Evolutionary conservation across 2,329 filamentous ascomycete genomes (phyloP).

Genomic region (Claviceps sorghi): DNA sequence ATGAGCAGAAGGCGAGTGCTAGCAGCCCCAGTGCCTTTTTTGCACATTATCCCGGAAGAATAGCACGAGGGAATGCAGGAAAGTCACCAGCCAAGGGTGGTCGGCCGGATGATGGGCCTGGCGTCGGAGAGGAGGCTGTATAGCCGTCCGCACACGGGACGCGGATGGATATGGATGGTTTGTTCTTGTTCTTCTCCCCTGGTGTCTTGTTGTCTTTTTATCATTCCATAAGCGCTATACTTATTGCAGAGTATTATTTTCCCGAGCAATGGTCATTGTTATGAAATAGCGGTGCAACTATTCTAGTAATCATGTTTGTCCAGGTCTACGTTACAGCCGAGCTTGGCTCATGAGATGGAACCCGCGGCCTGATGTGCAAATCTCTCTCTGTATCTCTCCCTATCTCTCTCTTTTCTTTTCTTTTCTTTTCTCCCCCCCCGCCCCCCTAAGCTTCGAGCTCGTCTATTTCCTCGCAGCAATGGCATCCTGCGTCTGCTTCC

Average conservation of each 20-base stretch:
- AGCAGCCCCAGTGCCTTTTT: background rate
- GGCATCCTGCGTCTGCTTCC: conserved; percentile 3
- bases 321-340: too few species aligned
- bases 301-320: too few species aligned
- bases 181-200: background rate
- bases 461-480: background rate
- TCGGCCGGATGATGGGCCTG: background rate
- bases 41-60: background rate
- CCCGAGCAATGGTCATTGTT: background rate
- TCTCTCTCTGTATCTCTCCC: too few species aligned
- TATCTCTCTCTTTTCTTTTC: too few species aligned
- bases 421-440: too few species aligned
- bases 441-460: background rate
- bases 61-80: background rate
- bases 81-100: background rate
- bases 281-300: background rate
- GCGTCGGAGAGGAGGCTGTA: background rate
- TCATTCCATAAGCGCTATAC: background rate
- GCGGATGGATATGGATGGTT: background rate
- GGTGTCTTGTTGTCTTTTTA: background rate
- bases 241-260: background rate
- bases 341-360: too few species aligned
- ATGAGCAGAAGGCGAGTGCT: background rate
- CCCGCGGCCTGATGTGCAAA: too few species aligned
- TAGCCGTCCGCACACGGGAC: background rate